Evolutionary conservation across 352 stramenopile genomes (phyloP).

Genomic region (Globisporangium paroecandrum): DNA sequence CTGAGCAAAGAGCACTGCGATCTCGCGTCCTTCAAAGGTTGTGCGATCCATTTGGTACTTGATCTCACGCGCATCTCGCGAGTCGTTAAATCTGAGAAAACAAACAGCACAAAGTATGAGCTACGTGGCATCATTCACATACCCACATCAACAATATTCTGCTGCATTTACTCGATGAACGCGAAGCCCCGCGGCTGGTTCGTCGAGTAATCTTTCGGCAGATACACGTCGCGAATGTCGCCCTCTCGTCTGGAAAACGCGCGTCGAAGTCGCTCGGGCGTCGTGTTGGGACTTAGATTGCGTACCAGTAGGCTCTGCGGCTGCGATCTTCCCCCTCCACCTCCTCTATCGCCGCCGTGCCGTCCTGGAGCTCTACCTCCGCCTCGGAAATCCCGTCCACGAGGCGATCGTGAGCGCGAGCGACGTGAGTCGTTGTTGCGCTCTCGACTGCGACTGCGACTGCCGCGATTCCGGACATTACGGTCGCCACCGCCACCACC

Average conservation of each 20-base stretch:
- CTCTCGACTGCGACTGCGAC: constrained; percentile 20
- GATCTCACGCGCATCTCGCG: constrained; percentile 55
- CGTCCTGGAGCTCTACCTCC: constrained; percentile 11
- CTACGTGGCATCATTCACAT: not conserved
- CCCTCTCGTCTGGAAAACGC: constrained; percentile 44
- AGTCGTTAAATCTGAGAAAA: constrained; percentile 44
- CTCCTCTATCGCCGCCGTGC: not conserved
- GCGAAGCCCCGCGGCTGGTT: constrained; percentile 75
- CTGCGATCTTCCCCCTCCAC: constrained; percentile 18
- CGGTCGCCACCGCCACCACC: not conserved
- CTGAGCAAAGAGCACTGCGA: constrained; percentile 76
- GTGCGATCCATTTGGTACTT: constrained; percentile 77
- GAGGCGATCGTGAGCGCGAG: constrained; percentile 26
- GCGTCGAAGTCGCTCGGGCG: constrained; percentile 38
- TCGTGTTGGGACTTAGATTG: constrained; percentile 35
- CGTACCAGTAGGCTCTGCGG: constrained; percentile 54
- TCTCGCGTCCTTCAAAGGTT: constrained; percentile 61
- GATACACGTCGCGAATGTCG: constrained; percentile 66
- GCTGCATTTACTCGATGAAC: constrained; percentile 58
- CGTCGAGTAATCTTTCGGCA: constrained; percentile 53
- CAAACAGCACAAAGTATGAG: not conserved
- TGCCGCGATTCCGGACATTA: not conserved
- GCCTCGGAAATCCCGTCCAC: constrained; percentile 14
- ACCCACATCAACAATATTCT: not conserved
- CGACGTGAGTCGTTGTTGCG: constrained; percentile 14